Base-by-base conservation (phyloP, 805 yeast genomes). In the Candida montana region DNA sequence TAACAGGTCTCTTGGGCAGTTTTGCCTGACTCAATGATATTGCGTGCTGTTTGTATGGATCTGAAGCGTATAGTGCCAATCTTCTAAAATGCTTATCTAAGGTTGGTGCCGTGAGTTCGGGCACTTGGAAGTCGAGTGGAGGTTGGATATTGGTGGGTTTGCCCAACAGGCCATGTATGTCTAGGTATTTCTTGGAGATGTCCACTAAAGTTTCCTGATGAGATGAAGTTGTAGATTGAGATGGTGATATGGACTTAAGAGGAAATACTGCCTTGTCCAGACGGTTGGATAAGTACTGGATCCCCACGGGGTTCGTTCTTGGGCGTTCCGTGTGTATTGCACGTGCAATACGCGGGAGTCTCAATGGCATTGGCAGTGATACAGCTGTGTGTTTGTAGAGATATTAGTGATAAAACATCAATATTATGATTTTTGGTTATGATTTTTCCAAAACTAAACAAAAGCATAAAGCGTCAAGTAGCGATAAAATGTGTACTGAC, bases 31-130 rank as follows among this genome's bases (percentile, higher is more conserved):
- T 58, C 36, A 86, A 72, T 5, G 64, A 50, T 16, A 71, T 57
- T 2, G 81, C 74, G 53, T 77, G 65, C 1, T 71, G 50, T 32
- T 74, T 57, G 59, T 84, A 90, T 0, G 87, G 83, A 33, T 76
- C 73, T 1, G 81, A 63, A 35, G 77, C 72, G 42, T 67, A 62
- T 18, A 63, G 54, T 0, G 95, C 98, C 3, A 88, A 57, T 46
- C 74, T 71, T 51, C 78, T 72, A 58, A 93, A 93, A 66, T 93
- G 99, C 54, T 87, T 95, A 56, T 85, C 95, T 7, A 93, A 61
- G 7, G 79, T 65, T 1, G 58, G 44, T 0, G 98, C 99, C 39
- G 80, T 78, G n/a, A 91, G 58, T 19, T 64, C 60, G 0, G 99
- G 99, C 12, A 90, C 57, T 13, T 71, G 54, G 30, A 83, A 69